phyloP scores from a whole-genome alignment of 2,329 filamentous ascomycete genomes.

The Fusarium sp. region DNA sequence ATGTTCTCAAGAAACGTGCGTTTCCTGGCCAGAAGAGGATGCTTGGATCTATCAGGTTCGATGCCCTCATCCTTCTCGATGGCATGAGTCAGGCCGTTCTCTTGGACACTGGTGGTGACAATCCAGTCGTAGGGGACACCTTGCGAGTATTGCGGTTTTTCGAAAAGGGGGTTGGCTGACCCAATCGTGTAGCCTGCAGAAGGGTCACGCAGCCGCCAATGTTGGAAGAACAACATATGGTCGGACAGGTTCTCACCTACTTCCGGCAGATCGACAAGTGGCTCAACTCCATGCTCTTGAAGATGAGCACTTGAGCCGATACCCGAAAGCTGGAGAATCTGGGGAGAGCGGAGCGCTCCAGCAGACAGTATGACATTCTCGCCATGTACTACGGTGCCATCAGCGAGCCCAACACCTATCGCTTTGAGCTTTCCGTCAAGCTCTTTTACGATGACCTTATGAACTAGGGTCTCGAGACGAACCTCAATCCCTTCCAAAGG shows the following conservation, averaged over 20 bases:
- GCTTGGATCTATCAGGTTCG: constrained; percentile 43
- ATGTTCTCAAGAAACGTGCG: constrained; percentile 42
- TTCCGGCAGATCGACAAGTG: constrained; percentile 54
- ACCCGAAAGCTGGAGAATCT: constrained; percentile 60
- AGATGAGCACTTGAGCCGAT: constrained; percentile 57
- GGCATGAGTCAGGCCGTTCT: constrained; percentile 45
- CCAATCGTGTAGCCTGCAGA: constrained; percentile 49
- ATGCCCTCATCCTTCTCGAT: constrained; percentile 50
- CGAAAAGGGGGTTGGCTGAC: constrained; percentile 50
- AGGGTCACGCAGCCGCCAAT: constrained; percentile 49
- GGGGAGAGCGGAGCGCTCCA: constrained; percentile 59
- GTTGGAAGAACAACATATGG: constrained; percentile 43
- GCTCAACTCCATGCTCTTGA: constrained; percentile 52
- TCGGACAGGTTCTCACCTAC: constrained; percentile 59
- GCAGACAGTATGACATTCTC: constrained; percentile 59
- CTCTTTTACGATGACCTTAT: constrained; percentile 31
- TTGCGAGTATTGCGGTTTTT: constrained; percentile 49
- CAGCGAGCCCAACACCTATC: constrained; percentile 43
- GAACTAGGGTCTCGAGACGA: constrained; percentile 38
- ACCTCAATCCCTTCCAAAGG: constrained; percentile 43
- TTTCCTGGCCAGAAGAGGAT: constrained; percentile 47
- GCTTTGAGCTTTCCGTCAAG: constrained; percentile 21
- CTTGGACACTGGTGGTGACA: constrained; percentile 43
- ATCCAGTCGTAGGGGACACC: constrained; percentile 54
- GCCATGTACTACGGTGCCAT: constrained; percentile 40